Percentiles rank a stretch among this genome's conserved stretches.
phyloP scores from a whole-genome alignment of 2,329 filamentous ascomycete species.

The Drechslerella stenobrocha region DNA sequence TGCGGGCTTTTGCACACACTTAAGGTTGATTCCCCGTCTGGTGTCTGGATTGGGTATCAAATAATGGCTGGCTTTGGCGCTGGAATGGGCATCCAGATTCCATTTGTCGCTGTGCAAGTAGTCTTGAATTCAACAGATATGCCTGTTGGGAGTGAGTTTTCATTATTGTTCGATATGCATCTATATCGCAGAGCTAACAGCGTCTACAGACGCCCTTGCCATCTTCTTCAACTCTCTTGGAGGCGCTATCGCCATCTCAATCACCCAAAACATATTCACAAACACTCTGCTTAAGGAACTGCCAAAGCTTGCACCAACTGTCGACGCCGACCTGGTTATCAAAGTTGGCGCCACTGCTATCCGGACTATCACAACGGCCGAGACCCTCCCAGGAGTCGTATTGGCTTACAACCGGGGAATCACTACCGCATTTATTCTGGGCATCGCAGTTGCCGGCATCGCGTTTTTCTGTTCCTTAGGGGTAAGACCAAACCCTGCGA shows the following conservation, averaged over 20 bases:
- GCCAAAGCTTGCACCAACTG: slow-evolving; percentile 55
- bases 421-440: slow-evolving; percentile 33
- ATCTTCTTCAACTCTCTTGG: slow-evolving; percentile 69
- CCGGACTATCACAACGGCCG: slow-evolving; percentile 54
- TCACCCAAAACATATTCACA: slow-evolving; percentile 69
- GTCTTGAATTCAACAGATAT: slow-evolving; percentile 53
- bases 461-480: slow-evolving; percentile 38
- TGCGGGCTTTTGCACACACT: slow-evolving; percentile 57
- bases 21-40: slow-evolving; percentile 53
- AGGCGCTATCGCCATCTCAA: slow-evolving; percentile 67
- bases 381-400: slow-evolving; percentile 53
- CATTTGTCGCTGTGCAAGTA: slow-evolving; percentile 53
- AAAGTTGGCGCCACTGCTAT: slow-evolving; percentile 58
- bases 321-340: slow-evolving; percentile 56
- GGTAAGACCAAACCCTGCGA: slow-evolving; percentile 19
- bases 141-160: slow-evolving; percentile 52
- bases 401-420: slow-evolving; percentile 36
- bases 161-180: slow-evolving; percentile 4
- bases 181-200: slow-evolving; percentile 15
- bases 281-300: slow-evolving; percentile 65
- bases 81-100: slow-evolving; percentile 54
- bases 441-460: slow-evolving; percentile 34
- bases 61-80: slow-evolving; percentile 53
- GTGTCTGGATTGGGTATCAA: slow-evolving; percentile 55
- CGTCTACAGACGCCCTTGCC: slow-evolving; percentile 54